Base-by-base conservation (phyloP, 2,329 filamentous ascomycete genomes). In the Hirsutella thompsonii region DNA sequence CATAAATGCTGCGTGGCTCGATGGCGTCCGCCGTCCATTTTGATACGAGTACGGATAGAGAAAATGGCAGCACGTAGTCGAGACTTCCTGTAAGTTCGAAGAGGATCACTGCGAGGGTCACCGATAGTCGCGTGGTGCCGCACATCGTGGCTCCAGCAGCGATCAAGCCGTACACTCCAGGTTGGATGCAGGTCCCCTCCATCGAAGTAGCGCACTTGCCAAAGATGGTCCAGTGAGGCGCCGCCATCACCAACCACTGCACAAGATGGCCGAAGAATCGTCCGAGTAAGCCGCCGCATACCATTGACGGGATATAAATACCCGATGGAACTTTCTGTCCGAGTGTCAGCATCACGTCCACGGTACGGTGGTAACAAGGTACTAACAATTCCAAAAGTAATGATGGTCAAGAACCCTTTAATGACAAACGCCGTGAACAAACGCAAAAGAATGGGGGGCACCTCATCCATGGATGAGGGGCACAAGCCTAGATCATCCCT, bases 281-380 rank as follows among this genome's bases (percentile, higher is more conserved):
- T 23, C 90, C 90, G 67, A 94, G 81, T 16, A 98, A 67, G 54
- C 92, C 92, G 48, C 92, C 92, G 16, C 96, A 87, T 21, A 96
- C 92, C 92, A 98, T 98, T 52, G 90, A 95, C 3, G 92, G 92
- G 2, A 98, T 89, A 52, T 98, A 98, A 50, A 98, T 95, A 47
- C 92, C 92, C 1, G 90, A 88, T 9, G 92, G 92, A 0, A 96
- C 80, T 70, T 96, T 96, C 70, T 76, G 55, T 38, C 8, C 3
- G 3, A 11, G 16, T 18, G 14, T 2, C 5, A 32, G n/a, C 58
- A 4, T 6, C 3, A 8, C 14, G 14, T 34, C 16, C 8, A 14
- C 18, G 9, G n/a, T 5, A 16, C 14, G 18, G 16, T 4, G 4
- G 14, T 14, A n/a, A 19, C 8, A 16, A 16, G 14, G 8, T 2